These are phyloP conservation scores for Fusarium udum DNA, from an alignment of 2,329 filamentous ascomycete genomes.

Conservation along the genomic window DNA sequence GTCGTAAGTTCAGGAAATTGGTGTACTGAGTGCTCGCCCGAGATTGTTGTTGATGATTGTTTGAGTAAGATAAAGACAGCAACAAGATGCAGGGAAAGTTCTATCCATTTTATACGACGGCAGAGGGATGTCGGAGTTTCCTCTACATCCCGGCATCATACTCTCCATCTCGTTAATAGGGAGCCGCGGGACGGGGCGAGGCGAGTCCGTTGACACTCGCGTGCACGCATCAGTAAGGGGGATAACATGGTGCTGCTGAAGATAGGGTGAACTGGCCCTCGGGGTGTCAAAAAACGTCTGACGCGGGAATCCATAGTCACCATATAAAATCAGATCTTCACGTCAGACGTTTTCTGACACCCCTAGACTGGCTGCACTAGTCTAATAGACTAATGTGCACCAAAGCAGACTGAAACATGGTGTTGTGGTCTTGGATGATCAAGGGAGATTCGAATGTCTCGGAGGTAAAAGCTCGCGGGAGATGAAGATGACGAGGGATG, in stretches of 20 bases:
- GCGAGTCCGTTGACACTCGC: background rate
- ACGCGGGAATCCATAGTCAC: no score
- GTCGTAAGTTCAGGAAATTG: no score
- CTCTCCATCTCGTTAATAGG: background rate
- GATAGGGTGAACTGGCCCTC: background rate
- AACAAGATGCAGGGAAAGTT: background rate
- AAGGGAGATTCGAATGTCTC: background rate
- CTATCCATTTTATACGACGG: background rate
- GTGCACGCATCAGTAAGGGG: constrained; percentile 8
- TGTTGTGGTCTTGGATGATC: background rate
- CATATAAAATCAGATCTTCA: no score
- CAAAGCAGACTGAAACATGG: background rate
- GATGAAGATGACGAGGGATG: background rate
- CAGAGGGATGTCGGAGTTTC: background rate
- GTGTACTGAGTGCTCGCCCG: no score
- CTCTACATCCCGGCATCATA: background rate
- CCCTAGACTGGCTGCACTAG: constrained; percentile 23
- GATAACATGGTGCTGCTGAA: background rate
- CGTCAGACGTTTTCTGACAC: no score
- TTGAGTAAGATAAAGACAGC: background rate
- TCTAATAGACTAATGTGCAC: background rate
- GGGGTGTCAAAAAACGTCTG: no score
- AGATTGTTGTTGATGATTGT: background rate
- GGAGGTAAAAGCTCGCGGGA: background rate
- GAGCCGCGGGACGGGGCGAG: background rate